These are phyloP conservation scores for Cyclospora cayetanensis DNA, from an alignment of 169 alveolate genomes.

Conservation along the genomic window DNA sequence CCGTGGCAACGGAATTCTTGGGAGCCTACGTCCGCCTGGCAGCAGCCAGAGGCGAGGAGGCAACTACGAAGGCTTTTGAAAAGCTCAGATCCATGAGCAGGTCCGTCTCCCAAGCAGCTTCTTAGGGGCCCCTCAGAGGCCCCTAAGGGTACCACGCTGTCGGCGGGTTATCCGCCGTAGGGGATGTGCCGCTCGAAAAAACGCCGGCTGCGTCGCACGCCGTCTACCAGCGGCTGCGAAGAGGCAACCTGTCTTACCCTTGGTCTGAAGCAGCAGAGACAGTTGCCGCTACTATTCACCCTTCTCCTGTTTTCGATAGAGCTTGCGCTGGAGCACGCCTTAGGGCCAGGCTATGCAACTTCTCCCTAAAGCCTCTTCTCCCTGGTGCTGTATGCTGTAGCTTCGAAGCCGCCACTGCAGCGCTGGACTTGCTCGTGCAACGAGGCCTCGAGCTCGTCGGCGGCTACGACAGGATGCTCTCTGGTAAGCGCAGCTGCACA, in stretches of 20 bases:
- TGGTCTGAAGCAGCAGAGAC: background rate
- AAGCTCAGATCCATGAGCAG: background rate
- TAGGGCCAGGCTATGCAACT: no score
- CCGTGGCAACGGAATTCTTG: background rate
- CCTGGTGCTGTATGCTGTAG: background rate
- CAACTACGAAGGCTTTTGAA: background rate
- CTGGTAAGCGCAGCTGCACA: background rate
- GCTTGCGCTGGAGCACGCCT: no score
- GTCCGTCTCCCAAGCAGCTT: background rate
- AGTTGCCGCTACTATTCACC: background rate
- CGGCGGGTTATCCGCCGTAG: background rate
- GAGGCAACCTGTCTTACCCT: background rate
- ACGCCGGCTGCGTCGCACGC: background rate
- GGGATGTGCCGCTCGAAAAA: background rate
- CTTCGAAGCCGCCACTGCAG: slow-evolving; percentile 3
- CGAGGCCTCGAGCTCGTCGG: background rate
- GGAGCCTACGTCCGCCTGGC: slow-evolving; percentile 18
- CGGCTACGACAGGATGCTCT: background rate
- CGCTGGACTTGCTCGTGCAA: slow-evolving; percentile 12
- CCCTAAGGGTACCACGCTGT: background rate
- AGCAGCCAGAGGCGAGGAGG: slow-evolving; percentile 5
- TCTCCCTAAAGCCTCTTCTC: background rate
- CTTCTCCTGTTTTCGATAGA: no score
- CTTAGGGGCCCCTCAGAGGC: background rate
- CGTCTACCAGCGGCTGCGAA: background rate